Conservation (phyloP, 352 stramenopile genomes). For the Aphanomyces stellatus region DNA sequence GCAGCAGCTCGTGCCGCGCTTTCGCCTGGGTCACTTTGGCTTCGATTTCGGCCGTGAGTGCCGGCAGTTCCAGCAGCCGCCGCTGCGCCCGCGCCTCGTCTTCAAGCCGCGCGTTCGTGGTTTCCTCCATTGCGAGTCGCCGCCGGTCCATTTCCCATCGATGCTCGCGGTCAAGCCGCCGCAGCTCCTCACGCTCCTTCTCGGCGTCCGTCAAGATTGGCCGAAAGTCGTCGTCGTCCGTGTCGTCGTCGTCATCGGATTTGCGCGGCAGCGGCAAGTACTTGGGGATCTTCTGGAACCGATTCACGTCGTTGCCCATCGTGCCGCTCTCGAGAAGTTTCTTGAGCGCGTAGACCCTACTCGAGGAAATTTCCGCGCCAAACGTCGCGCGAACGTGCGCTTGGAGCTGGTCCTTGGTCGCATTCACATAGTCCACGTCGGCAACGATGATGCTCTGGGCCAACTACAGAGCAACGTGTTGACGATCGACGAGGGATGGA, state of each 20-base stretch:
- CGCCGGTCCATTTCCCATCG: constrained; percentile 2
- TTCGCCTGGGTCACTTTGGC: background rate
- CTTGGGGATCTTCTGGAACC: background rate
- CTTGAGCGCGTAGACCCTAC: background rate
- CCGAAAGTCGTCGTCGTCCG: background rate
- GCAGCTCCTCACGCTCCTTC: background rate
- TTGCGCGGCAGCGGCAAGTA: background rate
- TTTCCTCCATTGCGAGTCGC: background rate
- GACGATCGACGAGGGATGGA: too few relatives aligned
- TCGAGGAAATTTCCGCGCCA: background rate
- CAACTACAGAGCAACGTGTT: background rate
- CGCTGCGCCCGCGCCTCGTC: background rate
- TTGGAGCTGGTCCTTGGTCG: background rate
- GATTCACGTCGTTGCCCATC: background rate
- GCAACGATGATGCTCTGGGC: background rate
- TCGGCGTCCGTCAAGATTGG: background rate
- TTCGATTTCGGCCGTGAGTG: background rate
- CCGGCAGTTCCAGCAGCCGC: background rate
- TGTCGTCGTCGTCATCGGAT: background rate
- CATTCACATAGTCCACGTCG: constrained; percentile 5
- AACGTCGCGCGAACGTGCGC: background rate
- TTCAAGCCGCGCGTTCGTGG: background rate
- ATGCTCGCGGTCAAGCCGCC: background rate
- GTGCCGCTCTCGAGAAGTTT: background rate
- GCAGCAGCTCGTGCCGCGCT: background rate